phyloP scores from a whole-genome alignment of 495 filamentous ascomycete species.

The Penicillium roqueforti region DNA sequence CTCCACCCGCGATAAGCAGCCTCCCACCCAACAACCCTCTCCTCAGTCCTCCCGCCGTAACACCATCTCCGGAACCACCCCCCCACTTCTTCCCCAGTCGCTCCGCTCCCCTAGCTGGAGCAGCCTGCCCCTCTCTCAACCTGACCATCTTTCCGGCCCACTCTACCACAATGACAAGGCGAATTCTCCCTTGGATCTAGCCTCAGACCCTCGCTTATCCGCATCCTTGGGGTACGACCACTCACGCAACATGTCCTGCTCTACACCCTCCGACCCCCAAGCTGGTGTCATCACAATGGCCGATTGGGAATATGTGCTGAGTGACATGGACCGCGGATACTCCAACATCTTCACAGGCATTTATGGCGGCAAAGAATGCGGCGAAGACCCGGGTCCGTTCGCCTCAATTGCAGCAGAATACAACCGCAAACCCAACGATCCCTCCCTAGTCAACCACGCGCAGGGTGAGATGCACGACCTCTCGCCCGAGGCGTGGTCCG shows the following conservation, averaged over 20 bases:
- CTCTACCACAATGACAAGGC: conserved; percentile 10
- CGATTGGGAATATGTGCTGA: conserved; percentile 77
- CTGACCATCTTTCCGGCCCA: conserved; percentile 27
- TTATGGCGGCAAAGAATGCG: conserved; percentile 64
- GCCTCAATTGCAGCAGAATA: conserved; percentile 42
- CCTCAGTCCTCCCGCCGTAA: conserved; percentile 31
- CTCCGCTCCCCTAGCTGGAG: conserved; percentile 39
- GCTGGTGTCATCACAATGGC: conserved; percentile 48
- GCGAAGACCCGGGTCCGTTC: conserved; percentile 42
- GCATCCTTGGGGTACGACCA: conserved; percentile 28
- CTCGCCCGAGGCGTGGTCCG: conserved; percentile 42
- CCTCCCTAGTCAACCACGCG: conserved; percentile 15
- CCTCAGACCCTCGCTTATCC: conserved; percentile 11
- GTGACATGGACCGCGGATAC: conserved; percentile 70
- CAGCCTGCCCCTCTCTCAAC: conserved; percentile 38
- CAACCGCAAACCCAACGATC: conserved; percentile 26
- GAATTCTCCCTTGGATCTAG: conserved; percentile 21
- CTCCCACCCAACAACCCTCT: conserved; percentile 25
- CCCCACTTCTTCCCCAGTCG: conserved; percentile 22
- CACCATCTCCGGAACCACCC: conserved; percentile 35
- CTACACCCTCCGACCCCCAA: conserved; percentile 29
- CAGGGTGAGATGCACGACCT: conserved; percentile 31
- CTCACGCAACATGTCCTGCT: conserved; percentile 28
- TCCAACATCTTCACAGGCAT: conserved; percentile 81
- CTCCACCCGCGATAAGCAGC: conserved; percentile 18